Base-by-base conservation (phyloP, 306 rosid genomes). In the Vigna unguiculata region DNA sequence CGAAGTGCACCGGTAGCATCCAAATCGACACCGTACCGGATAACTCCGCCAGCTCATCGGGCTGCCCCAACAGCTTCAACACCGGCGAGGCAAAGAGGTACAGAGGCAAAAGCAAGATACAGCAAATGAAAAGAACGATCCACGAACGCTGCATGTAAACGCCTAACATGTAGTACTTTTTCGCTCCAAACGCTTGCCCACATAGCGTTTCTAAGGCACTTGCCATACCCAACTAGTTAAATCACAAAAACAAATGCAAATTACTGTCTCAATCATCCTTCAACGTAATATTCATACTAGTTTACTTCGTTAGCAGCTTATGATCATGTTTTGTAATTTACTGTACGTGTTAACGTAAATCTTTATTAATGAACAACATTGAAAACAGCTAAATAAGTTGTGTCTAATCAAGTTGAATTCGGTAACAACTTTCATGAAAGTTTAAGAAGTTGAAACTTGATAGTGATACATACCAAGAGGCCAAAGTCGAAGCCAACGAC, bases 101-200 rank as follows among this genome's bases (percentile, higher is more conserved):
- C 0, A 93, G 6, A 1, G 97, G 98, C 22, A 93, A 32, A 6
- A 88, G 86, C 0, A 91, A 47, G 22, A 91, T 51, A 13, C 93
- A 87, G 13, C 94, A 90, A 1, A 83, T 2, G 47, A 79, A 85
- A 5, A 91, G 80, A 34, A 91, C 90, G 15, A 91, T 86, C 98
- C 98, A 91, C 0, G 94, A 91, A 1, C 98, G 86, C 76, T 94
- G 98, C 90, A 94, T 84, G 79, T 94, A 94, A 1, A 91, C 78
- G 0, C 98, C 98, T 66, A 93, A 71, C 96, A 91, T 91, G 85
- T 87, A 51, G 61, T 85, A 82, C 53, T 91, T 85, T 82, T 90
- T 88, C 0, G 96, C 97, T 5, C 98, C 98, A 43, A 10, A 94
- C 0, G 98, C 98, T 81, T 94, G 97, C 34, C 98, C 97, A 2